These are phyloP conservation scores for Euphorbia schlechtendalii DNA, from an alignment of 441 rosid species.

Conservation along the genomic window DNA sequence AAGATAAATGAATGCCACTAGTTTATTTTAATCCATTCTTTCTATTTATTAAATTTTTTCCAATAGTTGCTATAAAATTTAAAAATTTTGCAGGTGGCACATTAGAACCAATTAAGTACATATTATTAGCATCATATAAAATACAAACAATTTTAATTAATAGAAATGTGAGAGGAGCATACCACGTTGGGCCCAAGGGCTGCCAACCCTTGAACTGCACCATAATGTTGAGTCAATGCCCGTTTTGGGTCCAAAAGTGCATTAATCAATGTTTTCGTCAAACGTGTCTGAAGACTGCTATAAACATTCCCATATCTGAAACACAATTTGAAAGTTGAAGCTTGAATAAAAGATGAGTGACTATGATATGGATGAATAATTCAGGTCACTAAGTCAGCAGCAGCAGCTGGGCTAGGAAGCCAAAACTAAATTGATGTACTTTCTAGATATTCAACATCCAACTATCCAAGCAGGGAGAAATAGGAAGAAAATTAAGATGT, in stretches of 20 bases:
- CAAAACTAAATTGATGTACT: background rate
- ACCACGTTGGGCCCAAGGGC: constrained; percentile 87
- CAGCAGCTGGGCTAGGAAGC: background rate
- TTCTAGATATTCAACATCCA: background rate
- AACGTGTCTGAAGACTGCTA: constrained; percentile 76
- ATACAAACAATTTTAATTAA: background rate
- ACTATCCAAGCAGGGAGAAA: no score
- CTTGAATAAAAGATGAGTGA: constrained; percentile 15
- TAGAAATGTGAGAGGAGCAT: constrained; percentile 21
- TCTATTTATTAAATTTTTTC: background rate
- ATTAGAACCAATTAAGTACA: background rate
- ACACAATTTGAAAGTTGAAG: constrained; percentile 18
- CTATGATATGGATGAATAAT: background rate
- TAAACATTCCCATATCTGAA: constrained; percentile 77
- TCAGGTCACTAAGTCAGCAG: no score
- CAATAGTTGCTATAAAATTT: background rate
- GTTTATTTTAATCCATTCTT: background rate
- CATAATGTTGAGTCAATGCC: constrained; percentile 85
- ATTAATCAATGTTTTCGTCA: constrained; percentile 79
- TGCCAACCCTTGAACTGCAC: constrained; percentile 91
- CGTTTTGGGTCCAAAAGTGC: constrained; percentile 80
- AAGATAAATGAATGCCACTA: background rate
- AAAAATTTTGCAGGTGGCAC: background rate
- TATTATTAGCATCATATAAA: background rate
- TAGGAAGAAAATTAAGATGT: background rate